Base-by-base conservation (phyloP, 2,329 filamentous ascomycete genomes). In the Talaromyces sp. region DNA sequence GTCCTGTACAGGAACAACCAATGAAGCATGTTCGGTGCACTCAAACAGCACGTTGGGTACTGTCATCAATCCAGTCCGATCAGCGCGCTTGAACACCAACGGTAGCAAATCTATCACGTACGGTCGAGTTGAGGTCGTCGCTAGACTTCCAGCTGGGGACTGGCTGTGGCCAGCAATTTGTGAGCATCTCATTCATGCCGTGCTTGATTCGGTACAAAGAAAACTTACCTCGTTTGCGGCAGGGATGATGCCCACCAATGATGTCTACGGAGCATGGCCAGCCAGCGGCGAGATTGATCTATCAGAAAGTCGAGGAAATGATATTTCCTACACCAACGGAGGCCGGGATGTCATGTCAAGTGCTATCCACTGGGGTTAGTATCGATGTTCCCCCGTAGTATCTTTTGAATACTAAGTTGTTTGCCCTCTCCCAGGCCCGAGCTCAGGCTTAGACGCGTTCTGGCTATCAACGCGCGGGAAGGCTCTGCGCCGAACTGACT, bases 101-200 rank as follows among this genome's bases (percentile, higher is more conserved):
- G 77, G 78, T 11, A 81, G 78, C 60, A 78, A 78, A 64, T 74
- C 73, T 12, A 80, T 84, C 66, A 75, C 70, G 42, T 84, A 83
- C 66, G 82, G 82, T 1, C 73, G 78, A 50, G 78, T 85, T 35
- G 83, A 86, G 67, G 81, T 86, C 7, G 77, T 79, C 3, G 83
- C 83, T 18, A 80, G 82, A 64, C 69, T 85, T 67, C 82, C 83
- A 6, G 71, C 70, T 37, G 83, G 83, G 4, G 81, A 84, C 68
- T 85, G 83, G 83, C 70, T 85, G 25, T 84, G 82, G 83, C 82
- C 79, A 33, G 75, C 75, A 1, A 79, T 81, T 75, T 65, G 80
- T 79, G 44, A 78, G 80, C 54, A 78, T 61, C 12, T 25, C 37
- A 37, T 58, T 7, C 16, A 14, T n/a, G 6, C 12, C 14, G 23